Evolutionary conservation across 2,329 filamentous ascomycete species (phyloP).

Genomic region (Leptographium galeiforme): DNA sequence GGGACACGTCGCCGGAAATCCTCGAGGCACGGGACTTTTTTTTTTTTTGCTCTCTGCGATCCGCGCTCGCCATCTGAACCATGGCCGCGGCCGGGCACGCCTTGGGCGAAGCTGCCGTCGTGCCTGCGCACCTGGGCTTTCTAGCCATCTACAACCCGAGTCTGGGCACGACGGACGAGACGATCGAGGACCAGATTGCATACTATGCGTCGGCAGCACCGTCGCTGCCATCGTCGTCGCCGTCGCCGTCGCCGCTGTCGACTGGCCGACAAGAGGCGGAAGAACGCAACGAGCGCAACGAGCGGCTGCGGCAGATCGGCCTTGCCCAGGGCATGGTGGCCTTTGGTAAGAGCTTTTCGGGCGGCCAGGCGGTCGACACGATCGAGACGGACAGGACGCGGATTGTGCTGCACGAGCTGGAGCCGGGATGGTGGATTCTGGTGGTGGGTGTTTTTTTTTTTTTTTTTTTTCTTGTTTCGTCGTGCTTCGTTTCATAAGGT

Average conservation of each 20-base stretch:
- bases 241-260: conserved; percentile 4
- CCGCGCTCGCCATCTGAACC: neutral
- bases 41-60: too few species aligned
- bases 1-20: neutral
- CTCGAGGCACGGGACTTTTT: neutral
- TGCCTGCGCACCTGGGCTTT: conserved; percentile 78
- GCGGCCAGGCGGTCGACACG: conserved; percentile 61
- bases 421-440: conserved; percentile 89
- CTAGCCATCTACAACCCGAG: conserved; percentile 86
- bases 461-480: too few species aligned
- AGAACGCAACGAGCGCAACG: conserved; percentile 74
- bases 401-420: conserved; percentile 74
- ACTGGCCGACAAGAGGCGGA: conserved; percentile 37
- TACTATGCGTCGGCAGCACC: conserved; percentile 58
- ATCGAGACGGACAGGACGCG: conserved; percentile 86
- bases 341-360: conserved; percentile 80
- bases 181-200: conserved; percentile 69
- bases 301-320: conserved; percentile 82
- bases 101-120: conserved; percentile 7
- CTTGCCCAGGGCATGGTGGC: conserved; percentile 93
- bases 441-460: conserved; percentile 45
- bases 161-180: conserved; percentile 47
- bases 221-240: neutral
- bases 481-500: too few species aligned
- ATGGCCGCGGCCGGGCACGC: neutral